Evolutionary conservation across 352 stramenopile species (phyloP), one percentile per base, ranked within the genome.

Genomic region (Lagenidium giganteum): DNA sequence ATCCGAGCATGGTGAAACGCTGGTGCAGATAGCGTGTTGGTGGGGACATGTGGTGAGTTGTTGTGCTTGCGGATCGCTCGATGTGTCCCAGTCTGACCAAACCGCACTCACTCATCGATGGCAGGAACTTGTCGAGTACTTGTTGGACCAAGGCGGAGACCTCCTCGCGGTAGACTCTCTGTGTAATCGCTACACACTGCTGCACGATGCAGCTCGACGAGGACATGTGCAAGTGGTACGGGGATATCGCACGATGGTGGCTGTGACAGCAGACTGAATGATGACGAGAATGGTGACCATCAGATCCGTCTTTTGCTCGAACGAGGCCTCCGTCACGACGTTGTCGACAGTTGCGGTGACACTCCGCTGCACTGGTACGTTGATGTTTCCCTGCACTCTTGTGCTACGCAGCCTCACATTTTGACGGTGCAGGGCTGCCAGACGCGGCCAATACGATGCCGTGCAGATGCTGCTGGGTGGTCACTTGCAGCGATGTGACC

Each of bases 1-100:
- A 8, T 84, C 76, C 0, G 62, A 79, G 21, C 64, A 63, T 6
- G 73, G 73, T 17, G 70, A 82, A 40, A 78, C 70, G 17, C 46
- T 88, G 8, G 55, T 88, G 8, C 70, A 86, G 31, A 80, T 85
- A 17, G 73, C 76, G 12, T 88, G 76, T 20, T 88, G 76, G 76
- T 82, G 57, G 58, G 76, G 72, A 0, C 73, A 86, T 27, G 62
- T 57, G 47, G 70, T 83, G 45, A 18, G 51, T 31, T 11, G 5
- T 27, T 31, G 20, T n/a, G n/a, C n/a, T n/a, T n/a, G n/a, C n/a
- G n/a, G n/a, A n/a, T n/a, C n/a, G n/a, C n/a, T n/a, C n/a, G n/a
- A n/a, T n/a, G n/a, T n/a, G n/a, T n/a, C n/a, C n/a, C n/a, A n/a
- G n/a, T n/a, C n/a, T n/a, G n/a, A n/a, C n/a, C n/a, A n/a, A n/a